A percentile compares a stretch with the other conserved stretches of the same genome.
These are phyloP conservation scores for Picochlorum sp. DNA, from an alignment of 139 green algal species.

Conservation along the genomic window DNA sequence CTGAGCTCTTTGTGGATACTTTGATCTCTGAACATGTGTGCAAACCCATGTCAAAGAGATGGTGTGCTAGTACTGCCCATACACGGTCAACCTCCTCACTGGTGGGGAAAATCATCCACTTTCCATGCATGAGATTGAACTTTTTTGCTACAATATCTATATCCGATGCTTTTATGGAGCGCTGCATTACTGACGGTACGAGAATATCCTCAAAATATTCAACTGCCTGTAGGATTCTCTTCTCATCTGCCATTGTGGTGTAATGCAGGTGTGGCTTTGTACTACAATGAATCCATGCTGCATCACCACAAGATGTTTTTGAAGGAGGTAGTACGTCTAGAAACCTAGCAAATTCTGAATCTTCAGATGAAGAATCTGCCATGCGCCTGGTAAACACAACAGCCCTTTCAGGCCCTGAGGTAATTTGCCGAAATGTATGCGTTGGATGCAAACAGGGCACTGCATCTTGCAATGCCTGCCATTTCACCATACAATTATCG, in stretches of 20 bases:
- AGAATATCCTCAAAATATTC: constrained; percentile 20
- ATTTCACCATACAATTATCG: constrained; percentile 7
- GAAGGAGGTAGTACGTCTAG: constrained; percentile 20
- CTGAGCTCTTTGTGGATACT: constrained; percentile 13
- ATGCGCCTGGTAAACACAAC: constrained; percentile 11
- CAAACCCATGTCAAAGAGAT: not conserved
- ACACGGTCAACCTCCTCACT: constrained; percentile 15
- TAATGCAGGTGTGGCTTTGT: not conserved
- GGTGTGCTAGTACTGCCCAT: constrained; percentile 11
- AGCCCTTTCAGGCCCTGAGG: constrained; percentile 19
- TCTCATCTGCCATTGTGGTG: constrained; percentile 7
- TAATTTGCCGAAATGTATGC: constrained; percentile 18
- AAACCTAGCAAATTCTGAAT: constrained; percentile 7
- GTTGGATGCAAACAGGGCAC: constrained; percentile 32
- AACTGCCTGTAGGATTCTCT: constrained; percentile 18
- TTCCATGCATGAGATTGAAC: constrained; percentile 16
- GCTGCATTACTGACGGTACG: too few species aligned
- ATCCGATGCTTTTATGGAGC: constrained; percentile 3
- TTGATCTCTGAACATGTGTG: constrained; percentile 12
- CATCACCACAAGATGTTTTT: constrained; percentile 16
- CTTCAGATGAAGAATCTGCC: not conserved
- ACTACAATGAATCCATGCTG: constrained; percentile 23
- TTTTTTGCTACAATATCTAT: constrained; percentile 16
- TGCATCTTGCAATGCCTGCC: constrained; percentile 17
- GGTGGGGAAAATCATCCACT: constrained; percentile 28